Evolutionary conservation across 192 early-diverging fungal species (phyloP).

Genomic region (Gorgonomyces haynaldii): DNA sequence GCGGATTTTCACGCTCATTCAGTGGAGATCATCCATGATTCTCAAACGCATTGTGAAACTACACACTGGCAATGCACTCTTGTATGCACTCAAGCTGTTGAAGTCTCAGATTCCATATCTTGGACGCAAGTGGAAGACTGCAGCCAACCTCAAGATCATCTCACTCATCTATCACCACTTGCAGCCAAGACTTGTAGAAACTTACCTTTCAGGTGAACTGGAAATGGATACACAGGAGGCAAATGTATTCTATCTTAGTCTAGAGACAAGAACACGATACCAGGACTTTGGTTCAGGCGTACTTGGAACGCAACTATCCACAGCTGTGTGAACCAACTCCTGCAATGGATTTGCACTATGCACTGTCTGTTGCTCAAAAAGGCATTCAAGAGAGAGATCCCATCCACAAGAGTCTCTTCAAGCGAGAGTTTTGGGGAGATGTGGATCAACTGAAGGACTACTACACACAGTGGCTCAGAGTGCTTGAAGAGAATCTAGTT

Average conservation of each 20-base stretch:
- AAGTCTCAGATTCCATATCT: constrained; percentile 71
- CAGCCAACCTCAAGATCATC: constrained; percentile 69
- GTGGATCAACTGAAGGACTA: too few species aligned
- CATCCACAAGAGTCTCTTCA: too few species aligned
- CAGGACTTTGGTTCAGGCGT: too few species aligned
- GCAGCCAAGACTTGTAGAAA: constrained; percentile 50
- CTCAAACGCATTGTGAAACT: constrained; percentile 68
- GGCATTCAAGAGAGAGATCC: too few species aligned
- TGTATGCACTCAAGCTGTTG: constrained; percentile 68
- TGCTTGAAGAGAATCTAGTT: too few species aligned
- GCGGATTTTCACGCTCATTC: constrained; percentile 62
- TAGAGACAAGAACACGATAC: constrained; percentile 1
- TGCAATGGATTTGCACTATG: too few species aligned
- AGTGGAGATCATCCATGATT: constrained; percentile 75
- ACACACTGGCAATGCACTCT: constrained; percentile 46
- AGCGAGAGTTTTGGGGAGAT: too few species aligned
- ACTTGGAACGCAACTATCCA: too few species aligned
- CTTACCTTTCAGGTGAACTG: constrained; percentile 58
- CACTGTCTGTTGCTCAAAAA: too few species aligned
- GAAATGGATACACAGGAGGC: constrained; percentile 65
- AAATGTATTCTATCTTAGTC: constrained; percentile 27
- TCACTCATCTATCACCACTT: constrained; percentile 60
- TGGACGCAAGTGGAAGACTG: constrained; percentile 68
- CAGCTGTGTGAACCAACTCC: too few species aligned
- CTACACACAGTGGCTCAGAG: too few species aligned